Evolutionary conservation across 352 stramenopile genomes (phyloP).

Genomic region (Phytophthora ramorum): DNA sequence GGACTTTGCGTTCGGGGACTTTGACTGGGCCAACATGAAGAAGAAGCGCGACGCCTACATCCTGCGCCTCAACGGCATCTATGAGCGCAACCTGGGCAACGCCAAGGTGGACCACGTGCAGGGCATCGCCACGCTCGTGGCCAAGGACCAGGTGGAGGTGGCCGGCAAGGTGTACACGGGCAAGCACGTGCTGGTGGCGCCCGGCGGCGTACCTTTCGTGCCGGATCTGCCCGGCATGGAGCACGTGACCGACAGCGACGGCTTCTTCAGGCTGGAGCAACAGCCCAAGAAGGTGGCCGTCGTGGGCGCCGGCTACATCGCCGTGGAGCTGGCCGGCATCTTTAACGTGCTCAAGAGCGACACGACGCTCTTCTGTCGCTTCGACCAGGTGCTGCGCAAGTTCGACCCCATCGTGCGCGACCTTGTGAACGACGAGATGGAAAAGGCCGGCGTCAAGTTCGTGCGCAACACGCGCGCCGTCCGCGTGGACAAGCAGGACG

Average conservation of each 20-base stretch:
- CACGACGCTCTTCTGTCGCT: slow-evolving; percentile 91
- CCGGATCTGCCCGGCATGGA: slow-evolving; percentile 90
- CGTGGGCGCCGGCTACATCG: slow-evolving; percentile 97
- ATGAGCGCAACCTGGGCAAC: slow-evolving; percentile 93
- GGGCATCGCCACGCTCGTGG: slow-evolving; percentile 91
- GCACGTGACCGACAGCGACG: slow-evolving; percentile 95
- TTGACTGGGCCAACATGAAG: slow-evolving; percentile 95
- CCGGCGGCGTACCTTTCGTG: slow-evolving; percentile 90
- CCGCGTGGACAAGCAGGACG: slow-evolving; percentile 84
- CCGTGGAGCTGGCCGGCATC: slow-evolving; percentile 95
- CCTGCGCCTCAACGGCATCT: slow-evolving; percentile 96
- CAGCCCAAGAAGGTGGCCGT: slow-evolving; percentile 93
- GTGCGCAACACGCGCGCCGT: slow-evolving; percentile 59
- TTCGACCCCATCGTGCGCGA: slow-evolving; percentile 92
- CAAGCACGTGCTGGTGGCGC: slow-evolving; percentile 96
- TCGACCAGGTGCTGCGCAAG: slow-evolving; percentile 83
- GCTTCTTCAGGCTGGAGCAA: slow-evolving; percentile 96
- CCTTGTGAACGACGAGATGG: slow-evolving; percentile 79
- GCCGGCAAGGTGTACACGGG: slow-evolving; percentile 76
- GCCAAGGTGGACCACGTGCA: slow-evolving; percentile 90
- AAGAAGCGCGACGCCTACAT: slow-evolving; percentile 95
- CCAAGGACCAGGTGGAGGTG: slow-evolving; percentile 84
- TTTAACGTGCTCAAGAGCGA: slow-evolving; percentile 95
- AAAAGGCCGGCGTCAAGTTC: slow-evolving; percentile 73
- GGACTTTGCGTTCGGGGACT: slow-evolving; percentile 68